These are phyloP conservation scores for Solanum lignicaule DNA, from an alignment of 257 asterid genomes.

Conservation along the genomic window DNA sequence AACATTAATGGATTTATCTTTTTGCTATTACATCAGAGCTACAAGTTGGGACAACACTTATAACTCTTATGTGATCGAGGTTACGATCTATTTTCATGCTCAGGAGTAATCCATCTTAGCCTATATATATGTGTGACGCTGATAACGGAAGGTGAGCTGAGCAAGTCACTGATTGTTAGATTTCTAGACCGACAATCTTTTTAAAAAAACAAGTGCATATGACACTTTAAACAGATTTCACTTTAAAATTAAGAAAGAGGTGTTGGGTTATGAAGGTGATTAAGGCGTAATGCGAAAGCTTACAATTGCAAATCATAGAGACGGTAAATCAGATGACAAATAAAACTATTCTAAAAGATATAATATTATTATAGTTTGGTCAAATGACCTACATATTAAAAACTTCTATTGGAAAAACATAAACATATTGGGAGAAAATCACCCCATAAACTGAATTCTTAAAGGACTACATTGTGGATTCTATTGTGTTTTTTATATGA, in stretches of 20 bases:
- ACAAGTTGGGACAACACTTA: not conserved
- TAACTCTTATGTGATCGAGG: not conserved
- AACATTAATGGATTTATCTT: not conserved
- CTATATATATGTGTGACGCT: not conserved
- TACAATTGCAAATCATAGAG: no score
- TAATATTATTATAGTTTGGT: no score
- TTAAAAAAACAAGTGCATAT: accelerated
- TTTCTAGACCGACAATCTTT: not conserved
- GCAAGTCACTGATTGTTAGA: not conserved
- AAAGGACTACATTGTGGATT: no score
- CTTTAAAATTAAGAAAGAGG: not conserved
- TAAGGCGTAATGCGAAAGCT: no score
- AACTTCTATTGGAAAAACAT: no score
- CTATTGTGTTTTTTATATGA: no score
- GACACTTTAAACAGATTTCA: not conserved
- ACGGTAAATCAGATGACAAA: no score
- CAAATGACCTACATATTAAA: no score
- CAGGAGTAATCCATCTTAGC: not conserved
- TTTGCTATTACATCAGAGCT: not conserved
- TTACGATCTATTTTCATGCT: not conserved
- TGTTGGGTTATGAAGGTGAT: no score
- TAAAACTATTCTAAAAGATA: no score
- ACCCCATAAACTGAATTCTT: no score
- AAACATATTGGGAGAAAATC: no score
- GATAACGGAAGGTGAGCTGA: not conserved